A percentile compares a stretch with the other conserved stretches of the same genome.
Conservation (phyloP, 2,329 filamentous ascomycete species). For the Ambrosiella cleistominuta region DNA sequence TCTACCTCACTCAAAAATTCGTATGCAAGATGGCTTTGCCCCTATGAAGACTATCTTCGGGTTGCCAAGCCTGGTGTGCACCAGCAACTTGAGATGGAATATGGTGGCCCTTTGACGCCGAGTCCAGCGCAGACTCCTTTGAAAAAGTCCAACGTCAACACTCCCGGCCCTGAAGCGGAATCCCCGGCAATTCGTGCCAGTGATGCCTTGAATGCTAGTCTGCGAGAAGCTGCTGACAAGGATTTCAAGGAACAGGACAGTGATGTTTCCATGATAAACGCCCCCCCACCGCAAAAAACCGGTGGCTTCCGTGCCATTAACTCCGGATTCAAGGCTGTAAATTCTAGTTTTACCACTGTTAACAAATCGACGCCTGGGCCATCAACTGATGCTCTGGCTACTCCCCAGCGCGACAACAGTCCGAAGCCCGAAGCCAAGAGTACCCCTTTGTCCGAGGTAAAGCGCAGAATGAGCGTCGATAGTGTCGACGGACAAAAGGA, state of each 20-base stretch:
- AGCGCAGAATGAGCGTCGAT: slow-evolving; percentile 55
- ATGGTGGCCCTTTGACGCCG: slow-evolving; percentile 80
- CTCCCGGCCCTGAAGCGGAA: slow-evolving; percentile 41
- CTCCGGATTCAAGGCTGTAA: slow-evolving; percentile 57
- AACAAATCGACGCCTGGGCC: slow-evolving; percentile 24
- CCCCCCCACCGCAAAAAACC: slow-evolving; percentile 22
- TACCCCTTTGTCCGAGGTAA: slow-evolving; percentile 45
- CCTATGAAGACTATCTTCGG: slow-evolving; percentile 87
- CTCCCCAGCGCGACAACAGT: slow-evolving; percentile 31
- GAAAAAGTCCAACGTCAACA: slow-evolving; percentile 44
- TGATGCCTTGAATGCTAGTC: slow-evolving; percentile 32
- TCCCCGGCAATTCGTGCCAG: slow-evolving; percentile 47
- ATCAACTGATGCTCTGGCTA: slow-evolving; percentile 3
- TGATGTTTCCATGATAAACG: slow-evolving; percentile 32
- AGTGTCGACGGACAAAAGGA: slow-evolving; percentile 33
- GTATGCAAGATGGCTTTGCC: slow-evolving; percentile 89
- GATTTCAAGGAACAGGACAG: slow-evolving; percentile 29
- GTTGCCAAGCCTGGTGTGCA: slow-evolving; percentile 91
- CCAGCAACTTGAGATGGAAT: slow-evolving; percentile 81
- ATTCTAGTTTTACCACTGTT: slow-evolving; percentile 49
- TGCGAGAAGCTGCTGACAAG: slow-evolving; percentile 20
- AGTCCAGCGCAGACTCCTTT: slow-evolving; percentile 51
- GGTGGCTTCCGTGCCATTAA: slow-evolving; percentile 45
- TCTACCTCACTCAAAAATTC: slow-evolving; percentile 98
- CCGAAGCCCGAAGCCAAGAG: slow-evolving; percentile 46